A percentile compares a stretch with the other conserved stretches of the same genome.
Conservation (phyloP, 495 filamentous ascomycete genomes). For the Bryoglossum gracile region DNA sequence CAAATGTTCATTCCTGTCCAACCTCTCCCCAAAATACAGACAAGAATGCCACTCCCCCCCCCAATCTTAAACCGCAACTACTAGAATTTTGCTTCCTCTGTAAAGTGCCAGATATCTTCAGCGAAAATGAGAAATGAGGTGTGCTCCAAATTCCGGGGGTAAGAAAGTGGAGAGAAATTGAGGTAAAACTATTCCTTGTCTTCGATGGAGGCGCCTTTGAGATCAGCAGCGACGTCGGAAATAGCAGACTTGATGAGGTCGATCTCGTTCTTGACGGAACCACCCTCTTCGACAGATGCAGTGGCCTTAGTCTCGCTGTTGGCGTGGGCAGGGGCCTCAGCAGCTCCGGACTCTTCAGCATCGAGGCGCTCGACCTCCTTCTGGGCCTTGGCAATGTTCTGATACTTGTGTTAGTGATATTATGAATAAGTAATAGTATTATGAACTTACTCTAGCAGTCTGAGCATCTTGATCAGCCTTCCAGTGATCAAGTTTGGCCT, state of each 20-base stretch:
- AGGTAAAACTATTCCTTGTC: constrained; percentile 36
- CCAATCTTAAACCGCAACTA: no score
- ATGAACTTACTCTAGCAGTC: constrained; percentile 73
- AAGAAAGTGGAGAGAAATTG: background rate
- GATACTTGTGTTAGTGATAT: no score
- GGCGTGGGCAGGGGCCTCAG: constrained; percentile 28
- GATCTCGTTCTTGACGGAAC: constrained; percentile 17
- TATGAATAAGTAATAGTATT: no score
- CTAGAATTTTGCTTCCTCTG: no score
- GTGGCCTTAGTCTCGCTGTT: constrained; percentile 34
- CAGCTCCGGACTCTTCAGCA: constrained; percentile 41
- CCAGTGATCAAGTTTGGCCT: constrained; percentile 86
- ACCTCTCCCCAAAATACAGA: constrained; percentile 10
- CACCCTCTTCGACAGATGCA: constrained; percentile 29
- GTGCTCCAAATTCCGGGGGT: constrained; percentile 29
- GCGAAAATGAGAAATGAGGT: no score
- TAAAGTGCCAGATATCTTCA: no score
- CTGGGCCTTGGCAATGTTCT: constrained; percentile 73
- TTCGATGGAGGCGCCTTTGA: constrained; percentile 66
- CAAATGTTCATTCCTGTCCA: background rate
- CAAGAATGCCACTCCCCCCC: constrained; percentile 10
- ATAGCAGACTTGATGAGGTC: constrained; percentile 25
- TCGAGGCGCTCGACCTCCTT: constrained; percentile 58
- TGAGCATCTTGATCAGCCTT: constrained; percentile 83
- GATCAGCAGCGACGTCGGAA: constrained; percentile 44